These are phyloP conservation scores for Lavandula angustifolia DNA, from an alignment of 257 asterid species.

Conservation along the genomic window DNA sequence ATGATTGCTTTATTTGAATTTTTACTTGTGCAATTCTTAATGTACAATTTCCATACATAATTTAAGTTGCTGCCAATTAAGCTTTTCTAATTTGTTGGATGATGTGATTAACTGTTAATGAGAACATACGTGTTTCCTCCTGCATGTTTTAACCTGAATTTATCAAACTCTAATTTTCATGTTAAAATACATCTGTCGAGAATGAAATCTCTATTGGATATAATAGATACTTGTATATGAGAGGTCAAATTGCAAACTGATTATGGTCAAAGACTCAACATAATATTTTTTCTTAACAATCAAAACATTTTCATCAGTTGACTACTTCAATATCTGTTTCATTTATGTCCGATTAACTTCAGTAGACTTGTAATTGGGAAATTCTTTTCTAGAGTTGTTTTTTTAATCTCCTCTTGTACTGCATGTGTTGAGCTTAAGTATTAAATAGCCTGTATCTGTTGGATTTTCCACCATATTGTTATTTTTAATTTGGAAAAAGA, in stretches of 20 bases:
- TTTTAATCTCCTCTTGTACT: neutral
- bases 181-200: neutral
- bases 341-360: neutral
- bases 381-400: neutral
- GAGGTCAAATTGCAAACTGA: constrained; percentile 1
- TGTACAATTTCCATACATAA: neutral
- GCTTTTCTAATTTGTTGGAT: neutral
- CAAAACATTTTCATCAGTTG: neutral
- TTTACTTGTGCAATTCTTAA: neutral
- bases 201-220: neutral
- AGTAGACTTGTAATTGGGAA: neutral
- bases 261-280: neutral
- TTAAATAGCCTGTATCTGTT: no score
- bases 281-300: neutral
- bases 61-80: neutral
- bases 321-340: no score
- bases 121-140: neutral
- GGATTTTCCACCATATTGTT: no score
- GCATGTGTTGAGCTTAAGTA: neutral
- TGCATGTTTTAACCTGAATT: neutral
- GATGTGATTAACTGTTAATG: neutral
- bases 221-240: neutral
- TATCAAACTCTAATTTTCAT: neutral
- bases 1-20: neutral
- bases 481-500: no score